Percentiles rank a stretch among this genome's conserved stretches.
These are phyloP conservation scores for Thelonectria rubi DNA, from an alignment of 2,329 filamentous ascomycete genomes.

Conservation along the genomic window DNA sequence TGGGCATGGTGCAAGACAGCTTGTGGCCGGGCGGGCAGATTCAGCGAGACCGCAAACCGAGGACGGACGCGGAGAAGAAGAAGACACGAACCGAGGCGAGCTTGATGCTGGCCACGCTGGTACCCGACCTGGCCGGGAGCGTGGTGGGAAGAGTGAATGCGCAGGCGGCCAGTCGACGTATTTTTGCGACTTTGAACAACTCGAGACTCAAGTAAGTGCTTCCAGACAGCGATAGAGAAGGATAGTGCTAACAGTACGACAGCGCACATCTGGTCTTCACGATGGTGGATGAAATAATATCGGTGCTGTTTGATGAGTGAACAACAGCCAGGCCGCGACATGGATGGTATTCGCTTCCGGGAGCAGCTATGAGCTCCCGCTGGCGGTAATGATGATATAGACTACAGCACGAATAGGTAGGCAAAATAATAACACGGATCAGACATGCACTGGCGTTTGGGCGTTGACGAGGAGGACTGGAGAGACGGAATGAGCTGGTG, in stretches of 20 bases:
- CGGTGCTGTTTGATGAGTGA: slow-evolving; percentile 67
- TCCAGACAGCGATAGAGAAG: slow-evolving; percentile 22
- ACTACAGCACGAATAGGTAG: neutral
- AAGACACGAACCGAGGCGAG: slow-evolving; percentile 87
- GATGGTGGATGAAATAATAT: slow-evolving; percentile 74
- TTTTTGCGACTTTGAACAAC: slow-evolving; percentile 94
- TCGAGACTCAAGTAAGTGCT: slow-evolving; percentile 80
- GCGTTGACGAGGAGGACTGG: slow-evolving; percentile 17
- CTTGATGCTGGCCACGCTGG: slow-evolving; percentile 85
- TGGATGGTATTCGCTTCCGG: neutral
- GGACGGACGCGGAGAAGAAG: slow-evolving; percentile 77
- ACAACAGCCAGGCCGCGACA: slow-evolving; percentile 21
- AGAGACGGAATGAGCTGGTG: slow-evolving; percentile 18
- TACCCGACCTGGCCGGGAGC: slow-evolving; percentile 90
- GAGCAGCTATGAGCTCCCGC: neutral
- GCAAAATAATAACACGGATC: slow-evolving; percentile 9
- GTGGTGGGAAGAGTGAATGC: slow-evolving; percentile 95
- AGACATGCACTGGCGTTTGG: slow-evolving; percentile 24
- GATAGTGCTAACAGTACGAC: slow-evolving; percentile 28
- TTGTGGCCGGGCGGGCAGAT: slow-evolving; percentile 82
- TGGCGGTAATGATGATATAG: slow-evolving; percentile 1
- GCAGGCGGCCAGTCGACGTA: slow-evolving; percentile 84
- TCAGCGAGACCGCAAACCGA: slow-evolving; percentile 58
- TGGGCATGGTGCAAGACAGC: slow-evolving; percentile 75
- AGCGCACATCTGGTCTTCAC: slow-evolving; percentile 76